These are phyloP conservation scores for Amphicarpaea edgeworthii DNA, from an alignment of 306 rosid genomes.

Conservation along the genomic window DNA sequence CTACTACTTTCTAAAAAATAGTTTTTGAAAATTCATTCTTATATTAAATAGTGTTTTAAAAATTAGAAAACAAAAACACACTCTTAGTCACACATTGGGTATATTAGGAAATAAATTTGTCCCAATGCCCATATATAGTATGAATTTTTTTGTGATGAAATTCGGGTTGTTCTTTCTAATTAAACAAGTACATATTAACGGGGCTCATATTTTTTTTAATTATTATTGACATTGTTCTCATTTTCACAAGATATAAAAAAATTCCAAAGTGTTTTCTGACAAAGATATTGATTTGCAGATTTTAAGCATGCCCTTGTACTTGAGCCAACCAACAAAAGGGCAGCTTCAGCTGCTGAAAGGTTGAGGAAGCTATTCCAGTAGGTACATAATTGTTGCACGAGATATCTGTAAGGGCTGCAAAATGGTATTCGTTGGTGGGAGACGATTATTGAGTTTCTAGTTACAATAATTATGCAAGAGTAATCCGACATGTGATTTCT, in stretches of 20 bases:
- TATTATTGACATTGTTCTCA: slow-evolving; percentile 1
- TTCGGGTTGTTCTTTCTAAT: background rate
- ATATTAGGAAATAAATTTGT: background rate
- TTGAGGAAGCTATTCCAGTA: slow-evolving; percentile 79
- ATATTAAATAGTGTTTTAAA: no score
- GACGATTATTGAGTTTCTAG: slow-evolving; percentile 39
- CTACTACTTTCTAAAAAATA: no score
- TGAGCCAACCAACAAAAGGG: slow-evolving; percentile 98
- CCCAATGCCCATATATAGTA: background rate
- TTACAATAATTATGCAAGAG: slow-evolving; percentile 42
- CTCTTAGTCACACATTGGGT: background rate
- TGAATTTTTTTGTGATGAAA: slow-evolving; percentile 25
- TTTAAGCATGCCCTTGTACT: slow-evolving; percentile 86
- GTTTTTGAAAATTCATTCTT: no score
- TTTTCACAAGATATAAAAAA: background rate
- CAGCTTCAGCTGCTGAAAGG: slow-evolving; percentile 75
- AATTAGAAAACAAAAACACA: no score
- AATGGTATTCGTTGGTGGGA: slow-evolving; percentile 21
- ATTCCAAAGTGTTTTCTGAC: slow-evolving; percentile 28
- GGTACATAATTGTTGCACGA: slow-evolving; percentile 31
- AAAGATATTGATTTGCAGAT: slow-evolving; percentile 62
- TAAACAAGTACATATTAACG: background rate
- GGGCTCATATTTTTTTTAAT: background rate
- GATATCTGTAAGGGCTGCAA: slow-evolving; percentile 31
- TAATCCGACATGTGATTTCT: slow-evolving; percentile 43